Base-by-base conservation (phyloP, 2,329 filamentous ascomycete species). In the Phialocephala subalpina region DNA sequence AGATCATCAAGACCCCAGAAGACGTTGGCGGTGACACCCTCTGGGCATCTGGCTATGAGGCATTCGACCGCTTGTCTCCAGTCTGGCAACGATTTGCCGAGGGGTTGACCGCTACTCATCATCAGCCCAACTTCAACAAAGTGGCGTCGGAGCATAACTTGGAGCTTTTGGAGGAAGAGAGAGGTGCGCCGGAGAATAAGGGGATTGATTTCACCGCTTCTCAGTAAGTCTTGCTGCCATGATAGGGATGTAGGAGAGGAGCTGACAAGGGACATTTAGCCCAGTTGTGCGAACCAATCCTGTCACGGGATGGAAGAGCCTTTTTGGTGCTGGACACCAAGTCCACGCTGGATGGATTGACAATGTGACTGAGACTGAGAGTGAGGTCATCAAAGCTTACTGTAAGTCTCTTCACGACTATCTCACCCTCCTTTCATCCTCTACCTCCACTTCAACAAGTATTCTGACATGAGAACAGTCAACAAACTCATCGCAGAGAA, bases 241-340 rank as follows among this genome's bases (percentile, higher is more conserved):
- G 2, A n/a, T 22, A 18, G 9, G 27, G 2, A 55, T 36, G 22
- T 60, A 38, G 2, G 11, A n/a, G 18, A 33, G 14, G 18, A 29
- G 9, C 27, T 25, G 42, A 36, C 35, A 5, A 6, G 12, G 12
- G 12, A 12, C 22, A 38, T n/a, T 14, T 9, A 62, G 67, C 64
- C 86, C 86, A 1, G 77, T 88, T 2, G 78, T 88, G 49, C 82
- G 87, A 2, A 89, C 86, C 5, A 89, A 90, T 71, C 87, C 69
- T 1, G 67, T 86, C 1, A 87, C 84, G 2, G 85, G 85, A 0
- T 87, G 85, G 84, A 87, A 86, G 72, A 64, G 59, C 38, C 61
- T 70, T 18, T 70, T 70, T 55, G 42, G 62, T 72, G 78, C 71
- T 83, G 36, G 83, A 83, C 73, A 81, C 77, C 52, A 83, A 81